Conservation (phyloP, 225 moss, liverwort and hornwort species). For the Takakia lepidozioides region DNA sequence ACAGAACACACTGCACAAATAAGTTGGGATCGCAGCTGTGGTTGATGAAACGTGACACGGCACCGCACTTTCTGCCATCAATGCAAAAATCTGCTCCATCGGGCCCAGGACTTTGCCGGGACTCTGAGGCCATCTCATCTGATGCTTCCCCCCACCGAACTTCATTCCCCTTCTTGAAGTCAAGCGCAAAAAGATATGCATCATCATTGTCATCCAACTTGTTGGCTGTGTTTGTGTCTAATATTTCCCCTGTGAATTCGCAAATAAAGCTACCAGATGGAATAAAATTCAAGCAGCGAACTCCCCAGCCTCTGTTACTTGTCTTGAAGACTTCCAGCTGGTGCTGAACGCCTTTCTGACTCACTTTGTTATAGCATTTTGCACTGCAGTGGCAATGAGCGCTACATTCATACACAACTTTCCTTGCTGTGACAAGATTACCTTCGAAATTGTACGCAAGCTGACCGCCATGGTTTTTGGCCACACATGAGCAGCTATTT, state of each 20-base stretch:
- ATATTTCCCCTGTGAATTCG: slow-evolving; percentile 70
- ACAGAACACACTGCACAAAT: slow-evolving; percentile 77
- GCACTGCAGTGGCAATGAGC: slow-evolving; percentile 40
- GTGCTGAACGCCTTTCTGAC: slow-evolving; percentile 52
- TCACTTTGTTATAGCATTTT: slow-evolving; percentile 52
- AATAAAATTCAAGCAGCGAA: slow-evolving; percentile 57
- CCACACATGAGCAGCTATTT: slow-evolving; percentile 32
- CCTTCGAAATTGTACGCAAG: slow-evolving; percentile 70
- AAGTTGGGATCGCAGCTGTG: slow-evolving; percentile 81
- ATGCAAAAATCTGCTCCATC: slow-evolving; percentile 29
- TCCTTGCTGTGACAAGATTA: slow-evolving; percentile 50
- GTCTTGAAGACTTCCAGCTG: slow-evolving; percentile 68
- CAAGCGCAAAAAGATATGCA: slow-evolving; percentile 59
- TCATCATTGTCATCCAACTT: slow-evolving; percentile 50
- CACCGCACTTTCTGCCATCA: slow-evolving; percentile 57
- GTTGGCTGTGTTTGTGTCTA: slow-evolving; percentile 38
- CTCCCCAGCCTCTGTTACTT: slow-evolving; percentile 65
- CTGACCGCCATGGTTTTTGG: slow-evolving; percentile 28
- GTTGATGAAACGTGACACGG: slow-evolving; percentile 75
- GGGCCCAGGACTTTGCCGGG: background rate
- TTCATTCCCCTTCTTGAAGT: slow-evolving; percentile 28
- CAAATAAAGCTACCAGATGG: slow-evolving; percentile 76
- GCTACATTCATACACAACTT: slow-evolving; percentile 69
- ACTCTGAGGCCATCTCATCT: slow-evolving; percentile 1
- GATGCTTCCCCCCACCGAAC: slow-evolving; percentile 9